Conservation (phyloP, 164 flowering plant species). For the Euptelea pleiosperma region DNA sequence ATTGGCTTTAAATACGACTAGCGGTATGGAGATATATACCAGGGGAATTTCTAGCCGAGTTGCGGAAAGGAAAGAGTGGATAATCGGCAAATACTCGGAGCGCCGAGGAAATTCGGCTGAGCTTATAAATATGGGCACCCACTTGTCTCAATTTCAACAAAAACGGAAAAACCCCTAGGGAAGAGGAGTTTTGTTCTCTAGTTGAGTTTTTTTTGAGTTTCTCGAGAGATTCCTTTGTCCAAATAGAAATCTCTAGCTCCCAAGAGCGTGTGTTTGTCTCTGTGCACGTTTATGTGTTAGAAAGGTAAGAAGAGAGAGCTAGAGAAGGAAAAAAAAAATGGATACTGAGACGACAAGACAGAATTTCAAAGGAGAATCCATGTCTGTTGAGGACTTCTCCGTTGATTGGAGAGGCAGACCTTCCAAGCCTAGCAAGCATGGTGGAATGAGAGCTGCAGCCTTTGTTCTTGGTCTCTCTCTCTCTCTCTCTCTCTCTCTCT, state of each 20-base stretch:
- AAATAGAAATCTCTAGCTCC: no score
- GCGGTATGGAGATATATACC: no score
- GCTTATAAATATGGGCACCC: conserved; percentile 14
- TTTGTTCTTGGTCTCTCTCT: conserved; percentile 72
- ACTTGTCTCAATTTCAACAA: conserved; percentile 10
- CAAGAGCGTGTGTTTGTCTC: no score
- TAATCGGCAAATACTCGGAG: not conserved
- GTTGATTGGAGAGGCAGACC: conserved; percentile 93
- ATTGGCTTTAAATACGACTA: no score
- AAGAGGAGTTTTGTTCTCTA: no score
- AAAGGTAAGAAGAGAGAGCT: no score
- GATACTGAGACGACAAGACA: conserved; percentile 2
- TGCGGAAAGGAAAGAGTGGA: no score
- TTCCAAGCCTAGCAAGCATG: conserved; percentile 66
- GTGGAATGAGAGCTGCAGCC: conserved; percentile 83
- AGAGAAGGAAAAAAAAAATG: not conserved
- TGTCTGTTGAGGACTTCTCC: conserved; percentile 28
- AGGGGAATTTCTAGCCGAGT: no score
- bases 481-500: conserved; percentile 18
- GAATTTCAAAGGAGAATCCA: conserved; percentile 18
- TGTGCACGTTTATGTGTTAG: no score
- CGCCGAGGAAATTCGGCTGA: conserved; percentile 1
- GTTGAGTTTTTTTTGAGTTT: not conserved
- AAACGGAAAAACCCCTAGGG: no score
- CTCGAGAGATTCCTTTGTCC: not conserved